Evolutionary conservation across 2,329 filamentous ascomycete species (phyloP).

Genomic region (Cladorrhinum sp.): DNA sequence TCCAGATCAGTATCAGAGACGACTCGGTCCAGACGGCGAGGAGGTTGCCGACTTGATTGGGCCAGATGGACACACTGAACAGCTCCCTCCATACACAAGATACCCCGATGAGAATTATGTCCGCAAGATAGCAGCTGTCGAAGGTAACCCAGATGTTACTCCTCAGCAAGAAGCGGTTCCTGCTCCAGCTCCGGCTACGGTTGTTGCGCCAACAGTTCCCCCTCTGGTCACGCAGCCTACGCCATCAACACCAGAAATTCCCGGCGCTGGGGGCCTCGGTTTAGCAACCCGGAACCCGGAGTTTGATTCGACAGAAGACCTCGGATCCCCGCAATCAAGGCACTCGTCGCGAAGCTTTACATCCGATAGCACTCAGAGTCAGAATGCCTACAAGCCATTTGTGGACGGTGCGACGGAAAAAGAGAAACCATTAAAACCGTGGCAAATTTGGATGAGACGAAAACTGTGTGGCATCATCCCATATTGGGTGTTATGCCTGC

Average conservation of each 20-base stretch:
- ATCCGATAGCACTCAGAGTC: constrained; percentile 50
- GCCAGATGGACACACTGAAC: constrained; percentile 83
- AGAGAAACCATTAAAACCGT: constrained; percentile 43
- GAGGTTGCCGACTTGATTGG: constrained; percentile 85
- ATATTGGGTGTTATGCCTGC: constrained; percentile 57
- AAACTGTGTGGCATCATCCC: constrained; percentile 57
- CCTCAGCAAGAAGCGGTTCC: constrained; percentile 6
- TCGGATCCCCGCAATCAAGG: constrained; percentile 49
- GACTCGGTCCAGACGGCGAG: constrained; percentile 75
- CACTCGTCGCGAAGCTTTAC: constrained; percentile 51
- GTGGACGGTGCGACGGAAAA: constrained; percentile 48
- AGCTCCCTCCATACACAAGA: constrained; percentile 85
- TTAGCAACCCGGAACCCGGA: constrained; percentile 61
- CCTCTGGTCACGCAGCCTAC: constrained; percentile 16
- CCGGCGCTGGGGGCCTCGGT: constrained; percentile 60
- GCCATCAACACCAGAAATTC: constrained; percentile 32
- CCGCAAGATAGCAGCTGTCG: constrained; percentile 48
- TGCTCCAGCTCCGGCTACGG: constrained; percentile 13
- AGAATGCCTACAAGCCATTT: constrained; percentile 47
- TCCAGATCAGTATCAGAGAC: constrained; percentile 64
- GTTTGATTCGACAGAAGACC: constrained; percentile 57
- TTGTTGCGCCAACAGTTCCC: constrained; percentile 12
- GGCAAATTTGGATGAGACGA: constrained; percentile 52
- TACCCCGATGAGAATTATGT: constrained; percentile 73
- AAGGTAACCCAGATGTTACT: constrained; percentile 5